Conservation (phyloP, 2,329 filamentous ascomycete genomes). For the Rachicladosporium sp. region DNA sequence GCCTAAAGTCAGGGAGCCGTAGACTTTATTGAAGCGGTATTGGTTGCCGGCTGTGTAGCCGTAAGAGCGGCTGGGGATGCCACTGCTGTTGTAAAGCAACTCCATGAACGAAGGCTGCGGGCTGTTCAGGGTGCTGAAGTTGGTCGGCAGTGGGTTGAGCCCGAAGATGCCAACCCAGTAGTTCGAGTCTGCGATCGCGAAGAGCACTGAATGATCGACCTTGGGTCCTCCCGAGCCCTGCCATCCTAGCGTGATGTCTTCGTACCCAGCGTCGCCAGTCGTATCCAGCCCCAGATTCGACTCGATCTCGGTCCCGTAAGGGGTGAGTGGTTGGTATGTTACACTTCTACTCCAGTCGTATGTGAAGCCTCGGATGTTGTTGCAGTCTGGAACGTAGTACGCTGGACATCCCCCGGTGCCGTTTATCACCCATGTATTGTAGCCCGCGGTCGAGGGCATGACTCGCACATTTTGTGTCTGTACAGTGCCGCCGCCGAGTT, state of each 20-base stretch:
- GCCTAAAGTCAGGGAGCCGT: constrained; percentile 26
- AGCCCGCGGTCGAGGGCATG: constrained; percentile 21
- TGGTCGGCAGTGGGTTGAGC: constrained; percentile 23
- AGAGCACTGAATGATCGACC: constrained; percentile 19
- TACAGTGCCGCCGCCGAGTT: constrained; percentile 18
- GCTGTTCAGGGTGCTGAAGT: constrained; percentile 23
- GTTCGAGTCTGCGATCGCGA: constrained; percentile 14
- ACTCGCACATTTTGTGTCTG: constrained; percentile 22
- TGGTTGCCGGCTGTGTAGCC: constrained; percentile 28
- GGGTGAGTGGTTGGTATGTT: constrained; percentile 49
- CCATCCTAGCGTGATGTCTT: constrained; percentile 24
- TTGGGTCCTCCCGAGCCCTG: constrained; percentile 20
- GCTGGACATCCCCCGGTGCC: constrained; percentile 17
- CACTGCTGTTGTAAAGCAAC: constrained; percentile 19
- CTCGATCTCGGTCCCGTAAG: constrained; percentile 48
- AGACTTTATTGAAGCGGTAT: constrained; percentile 23
- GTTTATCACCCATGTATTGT: constrained; percentile 18
- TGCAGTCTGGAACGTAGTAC: constrained; percentile 18
- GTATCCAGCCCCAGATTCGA: constrained; percentile 37
- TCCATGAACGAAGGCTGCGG: constrained; percentile 25
- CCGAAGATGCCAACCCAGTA: constrained; percentile 25
- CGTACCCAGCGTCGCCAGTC: constrained; percentile 20
- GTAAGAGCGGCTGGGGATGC: constrained; percentile 24
- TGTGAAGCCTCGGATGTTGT: constrained; percentile 17
- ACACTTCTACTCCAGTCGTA: constrained; percentile 44